Evolutionary conservation across 1,284 basidiomycete species (phyloP).

Genomic region (Ceratobasidium sp.): DNA sequence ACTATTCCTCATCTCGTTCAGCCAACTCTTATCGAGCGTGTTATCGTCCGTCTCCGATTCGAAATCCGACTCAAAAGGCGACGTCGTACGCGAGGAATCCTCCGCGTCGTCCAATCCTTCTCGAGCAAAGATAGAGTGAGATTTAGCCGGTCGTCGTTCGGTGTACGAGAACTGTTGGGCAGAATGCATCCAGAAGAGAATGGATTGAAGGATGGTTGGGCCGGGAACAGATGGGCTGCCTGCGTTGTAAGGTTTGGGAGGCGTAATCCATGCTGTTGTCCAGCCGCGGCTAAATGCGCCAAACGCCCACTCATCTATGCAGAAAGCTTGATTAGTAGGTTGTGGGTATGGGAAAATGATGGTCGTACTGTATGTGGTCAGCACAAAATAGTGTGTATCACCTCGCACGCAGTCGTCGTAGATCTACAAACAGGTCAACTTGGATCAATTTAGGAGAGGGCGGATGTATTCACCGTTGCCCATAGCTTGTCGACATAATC

Average conservation of each 20-base stretch:
- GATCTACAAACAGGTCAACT: slow-evolving; percentile 8
- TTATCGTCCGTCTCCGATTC: slow-evolving; percentile 44
- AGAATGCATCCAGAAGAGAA: slow-evolving; percentile 42
- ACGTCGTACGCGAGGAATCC: neutral
- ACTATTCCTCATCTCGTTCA: slow-evolving; percentile 37
- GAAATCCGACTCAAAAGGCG: slow-evolving; percentile 30
- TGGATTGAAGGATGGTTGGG: slow-evolving; percentile 38
- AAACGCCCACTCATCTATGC: slow-evolving; percentile 38
- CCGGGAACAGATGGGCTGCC: slow-evolving; percentile 21
- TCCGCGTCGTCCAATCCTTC: slow-evolving; percentile 3
- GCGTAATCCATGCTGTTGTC: slow-evolving; percentile 39
- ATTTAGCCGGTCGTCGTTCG: neutral
- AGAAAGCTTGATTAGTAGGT: neutral
- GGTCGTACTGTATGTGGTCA: slow-evolving; percentile 35
- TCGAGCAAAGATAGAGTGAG: neutral
- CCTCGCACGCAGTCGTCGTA: slow-evolving; percentile 42
- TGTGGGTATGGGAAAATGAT: neutral
- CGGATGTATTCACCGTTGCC: slow-evolving; percentile 19
- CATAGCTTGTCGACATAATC: slow-evolving; percentile 41
- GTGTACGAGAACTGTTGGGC: slow-evolving; percentile 27
- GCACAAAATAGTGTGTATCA: slow-evolving; percentile 33
- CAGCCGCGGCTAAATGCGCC: slow-evolving; percentile 41
- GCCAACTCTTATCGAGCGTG: slow-evolving; percentile 38
- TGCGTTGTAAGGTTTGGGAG: slow-evolving; percentile 32
- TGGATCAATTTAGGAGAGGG: neutral